These are phyloP conservation scores for Aspergillus novoparasiticus DNA, from an alignment of 2,329 filamentous ascomycete genomes.

Conservation along the genomic window DNA sequence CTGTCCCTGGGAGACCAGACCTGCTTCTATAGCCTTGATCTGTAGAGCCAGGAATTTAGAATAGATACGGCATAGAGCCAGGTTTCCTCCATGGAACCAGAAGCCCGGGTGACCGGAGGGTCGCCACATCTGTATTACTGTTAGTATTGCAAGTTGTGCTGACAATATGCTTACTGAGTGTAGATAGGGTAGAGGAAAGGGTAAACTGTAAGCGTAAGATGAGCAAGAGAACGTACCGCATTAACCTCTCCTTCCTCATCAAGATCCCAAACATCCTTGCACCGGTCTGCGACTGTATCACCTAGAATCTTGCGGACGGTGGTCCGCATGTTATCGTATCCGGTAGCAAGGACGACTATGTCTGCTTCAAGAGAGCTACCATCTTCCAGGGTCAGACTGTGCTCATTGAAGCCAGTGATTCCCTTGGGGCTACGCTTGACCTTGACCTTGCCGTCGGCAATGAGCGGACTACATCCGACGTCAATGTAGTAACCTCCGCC, in stretches of 20 bases:
- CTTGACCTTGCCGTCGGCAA: conserved; percentile 62
- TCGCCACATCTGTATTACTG: conserved; percentile 49
- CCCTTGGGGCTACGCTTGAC: conserved; percentile 60
- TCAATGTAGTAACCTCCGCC: conserved; percentile 64
- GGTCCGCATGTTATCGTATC: conserved; percentile 69
- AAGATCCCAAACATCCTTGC: conserved; percentile 63
- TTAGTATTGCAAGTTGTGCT: conserved; percentile 2
- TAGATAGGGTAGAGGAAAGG: not conserved
- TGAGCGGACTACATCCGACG: conserved; percentile 56
- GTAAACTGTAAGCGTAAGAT: not conserved
- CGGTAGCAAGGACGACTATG: conserved; percentile 65
- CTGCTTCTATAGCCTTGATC: conserved; percentile 51
- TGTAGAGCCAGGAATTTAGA: conserved; percentile 57
- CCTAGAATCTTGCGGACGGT: conserved; percentile 65
- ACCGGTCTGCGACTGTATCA: conserved; percentile 59
- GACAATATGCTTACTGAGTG: too few relatives aligned
- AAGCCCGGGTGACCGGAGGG: conserved; percentile 64
- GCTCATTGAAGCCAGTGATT: conserved; percentile 53
- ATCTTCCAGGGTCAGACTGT: conserved; percentile 55
- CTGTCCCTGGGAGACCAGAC: conserved; percentile 27
- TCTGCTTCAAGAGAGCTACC: conserved; percentile 62
- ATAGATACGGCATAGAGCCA: conserved; percentile 64
- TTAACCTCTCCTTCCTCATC: conserved; percentile 59
- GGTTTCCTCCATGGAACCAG: conserved; percentile 68
- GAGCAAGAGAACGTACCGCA: conserved; percentile 34